A percentile compares a stretch with the other conserved stretches of the same genome.
phyloP scores from a whole-genome alignment of 345 rosid genomes.

The Firmiana major region DNA sequence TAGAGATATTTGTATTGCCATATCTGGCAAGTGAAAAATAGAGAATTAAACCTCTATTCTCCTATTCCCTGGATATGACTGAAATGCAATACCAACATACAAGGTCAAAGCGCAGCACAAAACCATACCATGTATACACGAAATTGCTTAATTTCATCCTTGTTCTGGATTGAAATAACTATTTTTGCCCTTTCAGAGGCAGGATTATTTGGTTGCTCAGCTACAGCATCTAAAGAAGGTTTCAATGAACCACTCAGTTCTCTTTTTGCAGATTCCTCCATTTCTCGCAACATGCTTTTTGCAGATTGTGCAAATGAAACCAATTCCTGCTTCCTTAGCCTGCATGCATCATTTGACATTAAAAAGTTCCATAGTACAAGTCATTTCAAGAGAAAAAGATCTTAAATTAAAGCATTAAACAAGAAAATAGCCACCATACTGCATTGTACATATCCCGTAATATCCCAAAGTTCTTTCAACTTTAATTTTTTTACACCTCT shows the following conservation, averaged over 20 bases:
- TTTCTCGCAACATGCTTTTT: constrained; percentile 43
- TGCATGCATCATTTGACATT: constrained; percentile 23
- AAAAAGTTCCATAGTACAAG: constrained; percentile 3
- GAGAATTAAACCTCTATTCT: not conserved
- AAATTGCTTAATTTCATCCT: constrained; percentile 54
- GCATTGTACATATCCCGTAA: not conserved
- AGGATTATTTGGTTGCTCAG: constrained; percentile 31
- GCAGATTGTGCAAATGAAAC: constrained; percentile 52
- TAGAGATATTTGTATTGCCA: not conserved
- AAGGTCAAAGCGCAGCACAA: constrained; percentile 7
- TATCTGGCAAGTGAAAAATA: not conserved
- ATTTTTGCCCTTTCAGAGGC: constrained; percentile 56
- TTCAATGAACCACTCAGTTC: constrained; percentile 29
- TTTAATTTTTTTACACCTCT: not conserved
- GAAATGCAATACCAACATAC: not conserved
- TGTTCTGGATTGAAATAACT: constrained; percentile 66
- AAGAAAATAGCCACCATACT: not conserved
- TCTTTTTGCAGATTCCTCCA: constrained; percentile 45
- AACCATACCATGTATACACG: constrained; percentile 62
- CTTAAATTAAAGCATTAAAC: not conserved
- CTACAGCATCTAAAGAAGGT: constrained; percentile 29
- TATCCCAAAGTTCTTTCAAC: not conserved
- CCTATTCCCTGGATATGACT: not conserved
- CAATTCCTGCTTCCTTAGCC: constrained; percentile 75
- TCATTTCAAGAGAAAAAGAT: not conserved